phyloP scores from a whole-genome alignment of 108 stramenopile species.

The Licmophora abbreviata region DNA sequence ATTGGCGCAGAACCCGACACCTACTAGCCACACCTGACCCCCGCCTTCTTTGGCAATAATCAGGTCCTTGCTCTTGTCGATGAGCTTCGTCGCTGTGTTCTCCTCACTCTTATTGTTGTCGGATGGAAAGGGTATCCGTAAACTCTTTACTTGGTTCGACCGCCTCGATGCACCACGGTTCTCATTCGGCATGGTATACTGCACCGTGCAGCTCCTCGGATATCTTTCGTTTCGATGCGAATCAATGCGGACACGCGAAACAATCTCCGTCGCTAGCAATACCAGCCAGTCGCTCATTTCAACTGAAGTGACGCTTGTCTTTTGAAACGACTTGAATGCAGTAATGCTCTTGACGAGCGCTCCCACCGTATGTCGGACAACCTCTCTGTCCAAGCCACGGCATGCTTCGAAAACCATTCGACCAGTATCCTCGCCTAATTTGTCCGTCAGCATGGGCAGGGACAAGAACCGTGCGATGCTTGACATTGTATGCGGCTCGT shows the following conservation, averaged over 20 bases:
- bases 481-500: constrained; percentile 31
- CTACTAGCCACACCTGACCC: constrained; percentile 6
- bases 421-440: constrained; percentile 41
- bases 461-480: constrained; percentile 43
- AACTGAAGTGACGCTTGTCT: neutral
- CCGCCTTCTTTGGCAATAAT: neutral
- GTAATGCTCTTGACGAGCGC: constrained; percentile 76
- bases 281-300: constrained; percentile 60
- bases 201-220: constrained; percentile 58
- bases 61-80: neutral
- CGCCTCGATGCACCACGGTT: neutral
- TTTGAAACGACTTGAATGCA: constrained; percentile 69
- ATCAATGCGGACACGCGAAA: constrained; percentile 61
- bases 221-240: constrained; percentile 52
- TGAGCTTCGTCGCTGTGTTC: constrained; percentile 16
- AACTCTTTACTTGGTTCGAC: neutral
- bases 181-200: constrained; percentile 28
- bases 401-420: constrained; percentile 60
- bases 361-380: constrained; percentile 51
- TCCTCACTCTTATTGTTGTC: constrained; percentile 21
- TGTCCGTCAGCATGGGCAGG: constrained; percentile 38
- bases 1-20: constrained; percentile 22
- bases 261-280: constrained; percentile 57
- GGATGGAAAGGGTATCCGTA: constrained; percentile 14
- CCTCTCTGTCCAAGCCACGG: constrained; percentile 60